Conservation (phyloP, 305 asterid genomes). For the Striga hermonthica region DNA sequence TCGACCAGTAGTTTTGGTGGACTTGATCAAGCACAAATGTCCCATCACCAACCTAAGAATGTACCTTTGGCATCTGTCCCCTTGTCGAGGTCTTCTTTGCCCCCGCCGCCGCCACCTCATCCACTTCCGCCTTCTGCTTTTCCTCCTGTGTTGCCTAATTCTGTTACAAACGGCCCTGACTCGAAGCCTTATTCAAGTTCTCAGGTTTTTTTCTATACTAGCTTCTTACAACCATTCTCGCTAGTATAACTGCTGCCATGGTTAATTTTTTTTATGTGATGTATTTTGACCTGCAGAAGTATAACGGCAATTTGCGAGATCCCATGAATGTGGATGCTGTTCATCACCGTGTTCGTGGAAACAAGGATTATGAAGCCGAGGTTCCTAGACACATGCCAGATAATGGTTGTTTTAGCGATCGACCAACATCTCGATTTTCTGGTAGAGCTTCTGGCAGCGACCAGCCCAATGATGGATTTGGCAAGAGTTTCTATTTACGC, state of each 20-base stretch:
- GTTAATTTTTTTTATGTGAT: not conserved
- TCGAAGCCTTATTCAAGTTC: slow-evolving; percentile 40
- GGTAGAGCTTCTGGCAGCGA: slow-evolving; percentile 42
- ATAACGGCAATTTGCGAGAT: slow-evolving; percentile 29
- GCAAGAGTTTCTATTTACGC: slow-evolving; percentile 63
- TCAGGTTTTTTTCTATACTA: slow-evolving; percentile 45
- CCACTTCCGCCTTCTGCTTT: slow-evolving; percentile 40
- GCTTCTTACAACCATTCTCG: slow-evolving; percentile 8
- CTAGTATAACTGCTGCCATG: no score
- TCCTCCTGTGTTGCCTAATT: slow-evolving; percentile 45
- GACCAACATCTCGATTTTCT: slow-evolving; percentile 39
- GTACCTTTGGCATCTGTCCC: slow-evolving; percentile 42
- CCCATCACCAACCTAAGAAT: slow-evolving; percentile 41
- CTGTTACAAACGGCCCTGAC: slow-evolving; percentile 40
- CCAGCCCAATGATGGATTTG: slow-evolving; percentile 39
- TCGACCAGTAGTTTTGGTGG: slow-evolving; percentile 38
- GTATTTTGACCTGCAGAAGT: slow-evolving; percentile 1
- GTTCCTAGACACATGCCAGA: slow-evolving; percentile 32
- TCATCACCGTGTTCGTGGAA: slow-evolving; percentile 33
- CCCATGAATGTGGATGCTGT: slow-evolving; percentile 26
- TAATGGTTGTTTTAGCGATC: slow-evolving; percentile 30
- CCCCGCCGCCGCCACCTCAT: slow-evolving; percentile 33
- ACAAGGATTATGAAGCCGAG: slow-evolving; percentile 35
- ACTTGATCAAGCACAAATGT: slow-evolving; percentile 32
- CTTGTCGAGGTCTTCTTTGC: slow-evolving; percentile 28